Evolutionary conservation across 495 filamentous ascomycete species (phyloP).

Genomic region (Penicillium subrubescens): DNA sequence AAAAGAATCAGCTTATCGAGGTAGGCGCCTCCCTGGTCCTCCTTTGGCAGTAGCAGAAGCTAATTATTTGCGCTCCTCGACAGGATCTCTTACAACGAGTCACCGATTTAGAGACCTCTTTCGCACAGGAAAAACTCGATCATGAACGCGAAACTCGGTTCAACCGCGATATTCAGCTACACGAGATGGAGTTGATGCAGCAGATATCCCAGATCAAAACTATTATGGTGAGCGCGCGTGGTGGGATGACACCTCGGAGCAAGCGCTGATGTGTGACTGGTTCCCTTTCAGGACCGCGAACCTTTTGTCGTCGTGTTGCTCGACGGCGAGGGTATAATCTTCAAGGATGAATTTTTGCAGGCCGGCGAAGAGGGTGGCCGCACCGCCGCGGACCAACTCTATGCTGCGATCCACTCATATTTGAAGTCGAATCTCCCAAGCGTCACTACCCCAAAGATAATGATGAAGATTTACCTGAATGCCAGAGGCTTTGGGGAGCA

Average conservation of each 20-base stretch:
- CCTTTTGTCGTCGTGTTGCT: slow-evolving; percentile 75
- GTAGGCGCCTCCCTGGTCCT: slow-evolving; percentile 29
- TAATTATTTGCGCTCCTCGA: slow-evolving; percentile 18
- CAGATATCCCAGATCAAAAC: slow-evolving; percentile 51
- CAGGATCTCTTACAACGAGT: slow-evolving; percentile 54
- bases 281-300: slow-evolving; percentile 62
- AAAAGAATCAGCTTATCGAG: slow-evolving; percentile 57
- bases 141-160: slow-evolving; percentile 58
- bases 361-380: slow-evolving; percentile 71
- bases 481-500: slow-evolving; percentile 61
- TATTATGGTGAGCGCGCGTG: slow-evolving; percentile 47
- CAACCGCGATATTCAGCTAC: slow-evolving; percentile 55
- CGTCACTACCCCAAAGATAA: slow-evolving; percentile 59
- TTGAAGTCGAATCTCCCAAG: slow-evolving; percentile 47
- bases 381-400: slow-evolving; percentile 65
- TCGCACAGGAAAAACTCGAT: slow-evolving; percentile 51
- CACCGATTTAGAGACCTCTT: slow-evolving; percentile 48
- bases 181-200: slow-evolving; percentile 55
- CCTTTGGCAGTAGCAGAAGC: slow-evolving; percentile 9
- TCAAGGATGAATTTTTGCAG: slow-evolving; percentile 64
- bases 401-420: slow-evolving; percentile 51
- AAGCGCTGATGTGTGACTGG: slow-evolving; percentile 29
- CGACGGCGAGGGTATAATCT: slow-evolving; percentile 79
- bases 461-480: slow-evolving; percentile 71
- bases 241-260: background rate